Base-by-base conservation (phyloP, 2,329 filamentous ascomycete species). In the Colletotrichum cereale region DNA sequence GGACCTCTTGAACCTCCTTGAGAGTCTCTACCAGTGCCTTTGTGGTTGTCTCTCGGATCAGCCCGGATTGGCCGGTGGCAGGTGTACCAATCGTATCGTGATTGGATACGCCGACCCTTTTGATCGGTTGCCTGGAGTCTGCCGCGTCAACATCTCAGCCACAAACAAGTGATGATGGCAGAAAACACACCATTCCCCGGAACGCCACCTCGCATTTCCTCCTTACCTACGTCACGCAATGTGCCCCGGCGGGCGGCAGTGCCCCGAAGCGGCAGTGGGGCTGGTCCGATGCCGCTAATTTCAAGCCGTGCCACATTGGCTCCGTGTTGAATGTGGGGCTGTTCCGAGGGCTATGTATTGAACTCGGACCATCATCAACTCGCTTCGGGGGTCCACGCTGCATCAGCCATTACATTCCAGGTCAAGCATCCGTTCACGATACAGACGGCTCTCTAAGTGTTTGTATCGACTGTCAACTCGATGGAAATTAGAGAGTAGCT, bases 331-430 rank as follows among this genome's bases (percentile, higher is more conserved):
- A 42, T 29, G 61, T 69, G 66, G 66, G 66, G 53, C 61, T 65
- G 31, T 14, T 53, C 66, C 66, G 66, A 69, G 62, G 24, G 36
- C n/a, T n/a, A n/a, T n/a, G 38, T 47, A 66, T 53, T 47, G 50
- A 68, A 57, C 18, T 48, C 34, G 61, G 52, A 6, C 40, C 26
- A 57, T 64, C 18, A 42, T 60, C 52, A 50, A 7, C 60, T 64
- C 66, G 66, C 66, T 57, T 53, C 57, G n/a, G n/a, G 40, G 66
- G 40, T 42, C 66, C 60, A 60, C 60, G 53, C 6, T 21, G 34
- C 26, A 52, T 21, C 21, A 16, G 18, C 16, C 24, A 14, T 38
- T 29, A 29, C 65, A 18, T 40, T 31, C 38, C 21, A 16, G 11
- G 6, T 38, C 31, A 5, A 44, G 40, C 38, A n/a, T n/a, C n/a